These are phyloP conservation scores for Cucumis melo DNA, from an alignment of 306 rosid species.

Conservation along the genomic window DNA sequence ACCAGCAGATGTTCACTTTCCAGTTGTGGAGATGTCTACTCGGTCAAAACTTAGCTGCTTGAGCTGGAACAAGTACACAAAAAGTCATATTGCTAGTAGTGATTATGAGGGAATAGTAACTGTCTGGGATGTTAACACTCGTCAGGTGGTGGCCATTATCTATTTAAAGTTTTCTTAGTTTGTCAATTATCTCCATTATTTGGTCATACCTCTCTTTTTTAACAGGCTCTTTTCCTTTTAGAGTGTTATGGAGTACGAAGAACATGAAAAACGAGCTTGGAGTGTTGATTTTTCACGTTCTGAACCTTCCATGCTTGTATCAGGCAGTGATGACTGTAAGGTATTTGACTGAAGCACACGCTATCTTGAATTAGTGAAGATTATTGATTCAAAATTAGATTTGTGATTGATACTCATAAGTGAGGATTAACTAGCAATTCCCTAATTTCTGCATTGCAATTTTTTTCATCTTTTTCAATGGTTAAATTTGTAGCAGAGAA, in stretches of 20 bases:
- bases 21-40: conserved; percentile 78
- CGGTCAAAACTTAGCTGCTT: conserved; percentile 86
- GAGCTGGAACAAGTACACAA: conserved; percentile 82
- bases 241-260: conserved; percentile 70
- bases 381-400: conserved; percentile 33
- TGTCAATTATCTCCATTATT: background rate
- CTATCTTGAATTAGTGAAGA: conserved; percentile 81
- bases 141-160: conserved; percentile 42
- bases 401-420: no score
- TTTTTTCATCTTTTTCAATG: background rate
- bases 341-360: conserved; percentile 39
- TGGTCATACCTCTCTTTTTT: conserved; percentile 3
- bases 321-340: conserved; percentile 97
- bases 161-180: background rate
- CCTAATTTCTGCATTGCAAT: background rate
- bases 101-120: conserved; percentile 82
- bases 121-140: conserved; percentile 87
- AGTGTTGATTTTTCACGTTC: conserved; percentile 87
- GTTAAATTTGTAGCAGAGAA: background rate
- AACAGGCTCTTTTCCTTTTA: background rate
- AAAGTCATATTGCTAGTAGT: conserved; percentile 84
- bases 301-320: conserved; percentile 87
- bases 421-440: background rate
- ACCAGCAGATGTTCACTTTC: conserved; percentile 61
- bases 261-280: conserved; percentile 96